phyloP scores from a whole-genome alignment of 176 grass and related monocot genomes.

The Oropetium thomaeum region DNA sequence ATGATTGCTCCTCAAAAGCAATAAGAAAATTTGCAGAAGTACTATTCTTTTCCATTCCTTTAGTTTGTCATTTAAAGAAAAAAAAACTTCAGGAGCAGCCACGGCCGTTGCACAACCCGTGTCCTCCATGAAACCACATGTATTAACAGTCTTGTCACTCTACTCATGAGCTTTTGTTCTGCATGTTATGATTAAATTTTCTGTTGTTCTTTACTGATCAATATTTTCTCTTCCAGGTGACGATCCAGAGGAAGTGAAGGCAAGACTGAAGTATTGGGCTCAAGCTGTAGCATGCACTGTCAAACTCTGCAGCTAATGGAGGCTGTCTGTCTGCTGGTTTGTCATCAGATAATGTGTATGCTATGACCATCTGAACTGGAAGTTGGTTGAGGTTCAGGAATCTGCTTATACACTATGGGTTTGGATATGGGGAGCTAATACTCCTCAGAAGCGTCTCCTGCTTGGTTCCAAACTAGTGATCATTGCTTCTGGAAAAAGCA shows the following conservation, averaged over 20 bases:
- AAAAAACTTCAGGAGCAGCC: background rate
- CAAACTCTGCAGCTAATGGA: constrained; percentile 65
- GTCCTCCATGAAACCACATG: background rate
- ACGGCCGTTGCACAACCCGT: background rate
- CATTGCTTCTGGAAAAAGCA: background rate
- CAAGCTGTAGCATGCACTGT: constrained; percentile 85
- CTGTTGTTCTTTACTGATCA: constrained; percentile 25
- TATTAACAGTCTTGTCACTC: background rate
- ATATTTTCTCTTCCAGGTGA: constrained; percentile 48
- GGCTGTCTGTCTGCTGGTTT: background rate
- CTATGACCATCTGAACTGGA: constrained; percentile 29
- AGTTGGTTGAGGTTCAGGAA: constrained; percentile 22
- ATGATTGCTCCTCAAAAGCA: constrained; percentile 23
- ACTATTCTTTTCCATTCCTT: background rate
- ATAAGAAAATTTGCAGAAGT: background rate
- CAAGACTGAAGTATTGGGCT: constrained; percentile 83
- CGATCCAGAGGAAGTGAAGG: constrained; percentile 75
- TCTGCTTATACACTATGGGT: constrained; percentile 20
- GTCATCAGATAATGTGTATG: constrained; percentile 4
- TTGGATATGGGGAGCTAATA: background rate
- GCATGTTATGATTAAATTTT: background rate
- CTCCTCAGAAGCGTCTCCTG: constrained; percentile 18
- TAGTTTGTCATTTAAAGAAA: background rate
- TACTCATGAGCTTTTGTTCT: background rate
- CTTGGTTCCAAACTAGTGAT: constrained; percentile 22